phyloP scores from a whole-genome alignment of 1,284 basidiomycete genomes.

The Ceratobasidium sp. region DNA sequence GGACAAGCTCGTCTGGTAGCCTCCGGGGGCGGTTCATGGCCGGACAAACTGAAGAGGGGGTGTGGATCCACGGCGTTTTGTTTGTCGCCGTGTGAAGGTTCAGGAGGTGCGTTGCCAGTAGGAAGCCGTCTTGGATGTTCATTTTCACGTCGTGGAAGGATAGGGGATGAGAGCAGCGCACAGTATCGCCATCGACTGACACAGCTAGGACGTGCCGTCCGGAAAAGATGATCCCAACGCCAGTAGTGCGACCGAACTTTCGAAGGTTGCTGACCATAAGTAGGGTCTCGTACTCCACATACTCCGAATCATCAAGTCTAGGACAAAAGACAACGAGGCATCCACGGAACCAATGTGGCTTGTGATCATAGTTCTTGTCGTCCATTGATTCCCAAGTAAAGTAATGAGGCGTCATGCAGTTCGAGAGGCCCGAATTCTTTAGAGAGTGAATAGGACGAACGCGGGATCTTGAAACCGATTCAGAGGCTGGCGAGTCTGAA shows the following conservation, averaged over 20 bases:
- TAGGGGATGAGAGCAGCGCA: slow-evolving; percentile 2
- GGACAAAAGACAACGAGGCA: slow-evolving; percentile 11
- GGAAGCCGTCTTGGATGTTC: not conserved
- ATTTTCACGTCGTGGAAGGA: slow-evolving; percentile 3
- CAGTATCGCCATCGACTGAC: not conserved
- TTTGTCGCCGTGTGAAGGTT: not conserved
- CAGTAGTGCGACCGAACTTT: not conserved
- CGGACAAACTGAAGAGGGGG: too few species aligned
- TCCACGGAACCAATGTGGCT: not conserved
- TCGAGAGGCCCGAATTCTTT: not conserved
- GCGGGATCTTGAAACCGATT: too few species aligned
- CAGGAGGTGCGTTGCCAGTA: not conserved
- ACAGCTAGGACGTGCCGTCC: not conserved
- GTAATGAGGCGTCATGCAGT: not conserved
- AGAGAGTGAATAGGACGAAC: too few species aligned
- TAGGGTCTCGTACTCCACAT: not conserved
- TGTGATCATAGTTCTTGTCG: too few species aligned
- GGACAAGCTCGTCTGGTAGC: not conserved
- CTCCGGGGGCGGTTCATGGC: not conserved
- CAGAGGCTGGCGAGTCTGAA: too few species aligned
- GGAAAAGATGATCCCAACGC: not conserved
- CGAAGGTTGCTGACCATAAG: not conserved
- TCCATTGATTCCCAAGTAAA: not conserved
- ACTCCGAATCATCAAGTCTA: not conserved
- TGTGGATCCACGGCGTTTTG: not conserved